Base-by-base conservation (phyloP, 768 basidiomycete species). In the Tremella yokohamensis region DNA sequence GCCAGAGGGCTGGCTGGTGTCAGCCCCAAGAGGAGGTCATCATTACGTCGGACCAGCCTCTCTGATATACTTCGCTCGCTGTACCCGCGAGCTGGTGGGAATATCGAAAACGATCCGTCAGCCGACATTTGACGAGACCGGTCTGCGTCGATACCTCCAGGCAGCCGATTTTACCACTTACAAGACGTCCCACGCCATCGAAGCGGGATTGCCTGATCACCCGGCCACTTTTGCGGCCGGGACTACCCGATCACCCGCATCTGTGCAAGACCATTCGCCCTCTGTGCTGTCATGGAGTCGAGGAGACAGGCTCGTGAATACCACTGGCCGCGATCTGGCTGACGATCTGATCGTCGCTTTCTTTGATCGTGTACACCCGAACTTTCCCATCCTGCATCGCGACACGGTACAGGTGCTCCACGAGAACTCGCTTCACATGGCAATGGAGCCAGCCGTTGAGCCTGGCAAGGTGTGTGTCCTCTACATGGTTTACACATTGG, bases 31-130 rank as follows among this genome's bases (percentile, higher is more conserved):
- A 37, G 52, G 61, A 9, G 61, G 56, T 6, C 50, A 52, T 20
- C 61, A 62, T 40, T 62, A 62, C 34, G 61, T 62, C 44, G 61
- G 61, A 8, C 52, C 61, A 0, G 61, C 61, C 8, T 53, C 50
- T 24, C 51, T 52, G 1, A 38, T 53, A 12, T 45, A 38, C n/a
- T 62, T 62, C 37, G 56, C 61, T 15, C 47, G 24, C 0, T 42
- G 44, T 13, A 42, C 45, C 19, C 61, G 61, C 2, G 25, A 58
- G 12, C 49, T 62, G 4, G 61, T 62, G 11, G 24, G 19, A 3
- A 29, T 48, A 8, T 38, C 47, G 1, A 40, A 61, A 37, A 38
- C 50, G n/a, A 40, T 56, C 47, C 16, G 29, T 8, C 44, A 40
- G 49, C 29, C 54, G 18, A 34, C 53, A 15, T 40, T 25, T 24